phyloP scores from a whole-genome alignment of 108 stramenopile genomes.

The Cylindrotheca fusiformis region DNA sequence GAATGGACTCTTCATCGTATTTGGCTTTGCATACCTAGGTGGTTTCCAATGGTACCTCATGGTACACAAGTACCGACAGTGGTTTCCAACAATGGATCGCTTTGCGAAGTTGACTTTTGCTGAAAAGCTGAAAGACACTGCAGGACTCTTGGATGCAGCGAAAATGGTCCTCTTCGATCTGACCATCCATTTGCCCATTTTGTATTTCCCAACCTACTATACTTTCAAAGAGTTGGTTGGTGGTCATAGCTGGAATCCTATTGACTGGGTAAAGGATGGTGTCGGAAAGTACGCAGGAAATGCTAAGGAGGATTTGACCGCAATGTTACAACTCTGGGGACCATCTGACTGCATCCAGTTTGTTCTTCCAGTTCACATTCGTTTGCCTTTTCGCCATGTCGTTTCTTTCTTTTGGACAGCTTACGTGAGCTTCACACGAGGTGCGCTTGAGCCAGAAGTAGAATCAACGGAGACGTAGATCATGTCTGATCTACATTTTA shows the following conservation, averaged over 20 bases:
- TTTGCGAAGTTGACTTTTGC: slow-evolving; percentile 68
- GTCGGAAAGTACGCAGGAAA: slow-evolving; percentile 72
- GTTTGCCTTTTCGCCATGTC: slow-evolving; percentile 87
- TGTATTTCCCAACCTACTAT: slow-evolving; percentile 94
- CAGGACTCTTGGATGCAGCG: slow-evolving; percentile 75
- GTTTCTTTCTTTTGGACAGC: slow-evolving; percentile 94
- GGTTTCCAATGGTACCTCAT: slow-evolving; percentile 88
- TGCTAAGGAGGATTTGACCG: slow-evolving; percentile 73
- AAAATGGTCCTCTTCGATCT: slow-evolving; percentile 93
- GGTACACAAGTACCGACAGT: slow-evolving; percentile 73
- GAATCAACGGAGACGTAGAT: too few species aligned
- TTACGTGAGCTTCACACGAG: slow-evolving; percentile 87
- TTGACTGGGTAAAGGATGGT: slow-evolving; percentile 85
- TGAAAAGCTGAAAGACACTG: slow-evolving; percentile 75
- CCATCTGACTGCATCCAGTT: slow-evolving; percentile 91
- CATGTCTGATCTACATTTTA: too few species aligned
- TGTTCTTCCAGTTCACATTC: slow-evolving; percentile 81
- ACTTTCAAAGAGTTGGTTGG: slow-evolving; percentile 86
- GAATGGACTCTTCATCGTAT: slow-evolving; percentile 79
- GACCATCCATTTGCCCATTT: slow-evolving; percentile 78
- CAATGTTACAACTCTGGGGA: slow-evolving; percentile 88
- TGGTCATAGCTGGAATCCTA: slow-evolving; percentile 72
- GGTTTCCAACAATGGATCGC: slow-evolving; percentile 82
- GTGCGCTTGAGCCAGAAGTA: slow-evolving; percentile 54
- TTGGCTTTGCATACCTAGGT: slow-evolving; percentile 86